These are phyloP conservation scores for Phytophthora vignae DNA, from an alignment of 352 stramenopile species.

Conservation along the genomic window DNA sequence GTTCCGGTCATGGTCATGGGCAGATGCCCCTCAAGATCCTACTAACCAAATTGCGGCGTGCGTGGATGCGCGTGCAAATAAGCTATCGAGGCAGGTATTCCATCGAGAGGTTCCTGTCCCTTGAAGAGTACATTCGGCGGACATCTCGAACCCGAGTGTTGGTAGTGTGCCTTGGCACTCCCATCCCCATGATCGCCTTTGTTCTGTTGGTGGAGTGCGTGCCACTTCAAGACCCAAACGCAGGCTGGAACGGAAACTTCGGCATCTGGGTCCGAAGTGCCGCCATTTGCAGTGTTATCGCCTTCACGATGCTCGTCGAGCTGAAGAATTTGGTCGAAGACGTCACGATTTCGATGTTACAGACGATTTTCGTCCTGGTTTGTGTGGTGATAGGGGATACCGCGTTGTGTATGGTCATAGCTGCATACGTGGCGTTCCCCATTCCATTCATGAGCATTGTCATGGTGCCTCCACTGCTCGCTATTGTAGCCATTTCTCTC, in stretches of 20 bases:
- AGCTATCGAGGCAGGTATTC: slow-evolving; percentile 39
- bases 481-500: slow-evolving; percentile 14
- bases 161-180: slow-evolving; percentile 24
- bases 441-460: slow-evolving; percentile 30
- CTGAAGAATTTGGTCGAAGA: slow-evolving; percentile 20
- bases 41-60: background rate
- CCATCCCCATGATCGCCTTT: slow-evolving; percentile 26
- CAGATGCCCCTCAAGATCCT: background rate
- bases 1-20: background rate
- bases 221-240: slow-evolving; percentile 17
- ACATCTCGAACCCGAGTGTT: slow-evolving; percentile 17
- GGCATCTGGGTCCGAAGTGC: slow-evolving; percentile 25
- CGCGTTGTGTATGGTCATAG: slow-evolving; percentile 8
- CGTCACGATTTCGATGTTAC: slow-evolving; percentile 7
- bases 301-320: slow-evolving; percentile 17
- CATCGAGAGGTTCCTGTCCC: slow-evolving; percentile 38
- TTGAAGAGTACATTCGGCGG: slow-evolving; percentile 31
- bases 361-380: slow-evolving; percentile 14
- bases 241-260: slow-evolving; percentile 22
- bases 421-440: slow-evolving; percentile 21
- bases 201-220: slow-evolving; percentile 21
- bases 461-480: slow-evolving; percentile 24
- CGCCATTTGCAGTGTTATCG: slow-evolving; percentile 9
- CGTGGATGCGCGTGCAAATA: slow-evolving; percentile 25
- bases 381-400: slow-evolving; percentile 15